Conservation (phyloP, 192 early-diverging fungal species). For the Podila epicladia region DNA sequence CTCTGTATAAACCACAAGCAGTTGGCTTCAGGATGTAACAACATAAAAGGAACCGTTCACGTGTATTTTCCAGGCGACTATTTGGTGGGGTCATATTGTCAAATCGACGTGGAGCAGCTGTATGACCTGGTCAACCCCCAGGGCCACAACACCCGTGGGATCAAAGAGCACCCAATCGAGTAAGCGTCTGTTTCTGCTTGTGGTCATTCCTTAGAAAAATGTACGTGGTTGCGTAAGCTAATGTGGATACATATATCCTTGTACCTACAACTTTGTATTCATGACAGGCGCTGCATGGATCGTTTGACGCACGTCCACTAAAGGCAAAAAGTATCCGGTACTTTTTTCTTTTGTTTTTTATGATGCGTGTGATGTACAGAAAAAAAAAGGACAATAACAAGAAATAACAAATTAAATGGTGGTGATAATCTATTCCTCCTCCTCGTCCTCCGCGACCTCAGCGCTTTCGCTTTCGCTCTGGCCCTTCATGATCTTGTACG, state of each 20-base stretch:
- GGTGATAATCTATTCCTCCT: neutral
- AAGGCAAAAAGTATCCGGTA: neutral
- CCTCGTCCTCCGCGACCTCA: constrained; percentile 4
- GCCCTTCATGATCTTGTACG: constrained; percentile 48
- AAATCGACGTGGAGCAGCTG: constrained; percentile 29
- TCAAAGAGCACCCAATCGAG: constrained; percentile 9
- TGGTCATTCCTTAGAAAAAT: no score
- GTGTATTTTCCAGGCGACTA: no score
- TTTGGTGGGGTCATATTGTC: no score
- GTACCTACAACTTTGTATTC: no score
- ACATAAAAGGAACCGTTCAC: no score
- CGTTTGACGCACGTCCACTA: neutral
- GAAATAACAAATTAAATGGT: neutral
- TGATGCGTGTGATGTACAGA: neutral
- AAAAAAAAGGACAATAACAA: neutral
- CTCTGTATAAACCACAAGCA: no score
- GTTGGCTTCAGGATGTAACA: no score
- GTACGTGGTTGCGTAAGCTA: no score
- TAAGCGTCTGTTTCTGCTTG: no score
- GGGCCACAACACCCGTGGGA: constrained; percentile 48
- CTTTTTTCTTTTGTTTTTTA: neutral
- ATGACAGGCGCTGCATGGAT: no score
- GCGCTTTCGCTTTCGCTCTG: neutral
- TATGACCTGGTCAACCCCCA: constrained; percentile 18
- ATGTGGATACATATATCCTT: no score